Evolutionary conservation across 345 rosid species (phyloP).

Genomic region (Brassica nigra): DNA sequence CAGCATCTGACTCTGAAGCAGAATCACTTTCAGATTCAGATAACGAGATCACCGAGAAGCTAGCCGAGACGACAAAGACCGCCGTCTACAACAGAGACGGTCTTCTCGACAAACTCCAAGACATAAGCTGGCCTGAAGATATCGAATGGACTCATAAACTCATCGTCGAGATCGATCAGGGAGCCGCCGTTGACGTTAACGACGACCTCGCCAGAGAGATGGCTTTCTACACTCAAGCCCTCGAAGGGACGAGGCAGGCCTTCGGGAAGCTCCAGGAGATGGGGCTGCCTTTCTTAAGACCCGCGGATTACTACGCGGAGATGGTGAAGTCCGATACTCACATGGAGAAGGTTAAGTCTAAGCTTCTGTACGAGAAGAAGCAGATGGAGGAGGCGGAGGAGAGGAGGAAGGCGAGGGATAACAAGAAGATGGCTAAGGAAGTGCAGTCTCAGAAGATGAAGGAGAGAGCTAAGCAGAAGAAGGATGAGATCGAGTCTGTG

Average conservation of each 20-base stretch:
- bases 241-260: slow-evolving; percentile 69
- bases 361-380: slow-evolving; percentile 67
- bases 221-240: slow-evolving; percentile 75
- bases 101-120: slow-evolving; percentile 72
- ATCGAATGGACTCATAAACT: slow-evolving; percentile 74
- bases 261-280: slow-evolving; percentile 58
- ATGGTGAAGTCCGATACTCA: slow-evolving; percentile 82
- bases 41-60: slow-evolving; percentile 58
- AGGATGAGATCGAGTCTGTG: slow-evolving; percentile 69
- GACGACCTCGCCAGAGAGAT: slow-evolving; percentile 79
- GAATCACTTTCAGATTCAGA: slow-evolving; percentile 65
- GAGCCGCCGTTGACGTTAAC: slow-evolving; percentile 70
- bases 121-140: slow-evolving; percentile 75
- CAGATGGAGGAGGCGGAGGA: slow-evolving; percentile 80
- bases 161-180: slow-evolving; percentile 58
- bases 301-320: slow-evolving; percentile 75
- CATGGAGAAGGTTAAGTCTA: slow-evolving; percentile 80
- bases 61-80: slow-evolving; percentile 56
- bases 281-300: slow-evolving; percentile 80
- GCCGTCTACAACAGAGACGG: slow-evolving; percentile 66
- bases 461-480: slow-evolving; percentile 71
- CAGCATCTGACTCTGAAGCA: slow-evolving; percentile 44
- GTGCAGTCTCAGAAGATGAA: slow-evolving; percentile 81
- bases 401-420: slow-evolving; percentile 83
- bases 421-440: slow-evolving; percentile 73